Conservation (phyloP, 2,329 filamentous ascomycete genomes). For the Cercospora brassicicola region DNA sequence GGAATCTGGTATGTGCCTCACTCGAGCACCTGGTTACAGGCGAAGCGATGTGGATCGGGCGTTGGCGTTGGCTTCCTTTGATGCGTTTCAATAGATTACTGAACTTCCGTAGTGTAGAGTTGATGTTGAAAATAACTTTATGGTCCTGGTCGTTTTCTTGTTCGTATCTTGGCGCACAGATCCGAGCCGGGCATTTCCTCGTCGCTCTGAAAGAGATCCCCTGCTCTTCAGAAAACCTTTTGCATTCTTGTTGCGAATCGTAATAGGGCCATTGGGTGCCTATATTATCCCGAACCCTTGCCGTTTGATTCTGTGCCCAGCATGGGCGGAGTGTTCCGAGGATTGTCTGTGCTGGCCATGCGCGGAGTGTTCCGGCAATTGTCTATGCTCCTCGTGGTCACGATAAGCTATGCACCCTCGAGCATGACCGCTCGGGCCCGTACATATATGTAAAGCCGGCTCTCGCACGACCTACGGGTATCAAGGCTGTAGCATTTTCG, state of each 20-base stretch:
- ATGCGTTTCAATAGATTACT: conserved; percentile 21
- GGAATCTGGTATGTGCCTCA: conserved; percentile 45
- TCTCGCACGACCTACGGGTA: neutral
- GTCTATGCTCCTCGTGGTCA: neutral
- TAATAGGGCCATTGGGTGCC: neutral
- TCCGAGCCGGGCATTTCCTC: neutral
- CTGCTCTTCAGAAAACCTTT: neutral
- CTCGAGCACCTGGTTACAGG: conserved; percentile 48
- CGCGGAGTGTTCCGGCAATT: neutral
- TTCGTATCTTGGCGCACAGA: neutral
- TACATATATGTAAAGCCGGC: neutral
- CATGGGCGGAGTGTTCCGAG: neutral
- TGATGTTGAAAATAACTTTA: neutral
- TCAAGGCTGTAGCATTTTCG: neutral
- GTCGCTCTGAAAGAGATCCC: neutral
- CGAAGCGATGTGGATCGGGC: conserved; percentile 47
- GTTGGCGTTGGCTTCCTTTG: conserved; percentile 35
- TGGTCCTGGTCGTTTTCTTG: neutral
- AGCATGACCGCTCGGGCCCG: neutral
- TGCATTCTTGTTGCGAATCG: neutral
- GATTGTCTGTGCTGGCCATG: neutral
- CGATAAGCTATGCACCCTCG: neutral
- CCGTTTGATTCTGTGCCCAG: neutral
- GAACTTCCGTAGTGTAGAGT: neutral
- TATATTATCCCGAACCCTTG: neutral